Conservation (phyloP, 2,329 filamentous ascomycete genomes). For the Scytalidium lignicola region DNA sequence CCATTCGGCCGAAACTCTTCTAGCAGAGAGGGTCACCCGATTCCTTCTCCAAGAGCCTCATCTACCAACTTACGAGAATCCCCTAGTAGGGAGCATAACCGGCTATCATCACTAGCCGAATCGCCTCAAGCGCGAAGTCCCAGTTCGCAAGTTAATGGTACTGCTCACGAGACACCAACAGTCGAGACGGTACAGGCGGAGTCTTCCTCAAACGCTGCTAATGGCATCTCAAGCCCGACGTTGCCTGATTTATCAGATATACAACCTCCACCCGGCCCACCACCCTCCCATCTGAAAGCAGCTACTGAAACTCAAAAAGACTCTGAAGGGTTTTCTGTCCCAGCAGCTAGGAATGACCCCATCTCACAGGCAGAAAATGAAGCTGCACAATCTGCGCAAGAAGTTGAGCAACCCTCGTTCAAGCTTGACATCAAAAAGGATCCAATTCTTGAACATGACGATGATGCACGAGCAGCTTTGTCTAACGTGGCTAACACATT, state of each 20-base stretch:
- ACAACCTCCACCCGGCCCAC: slow-evolving; percentile 46
- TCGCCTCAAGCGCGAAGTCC: slow-evolving; percentile 36
- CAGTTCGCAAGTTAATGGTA: slow-evolving; percentile 20
- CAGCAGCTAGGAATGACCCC: slow-evolving; percentile 54
- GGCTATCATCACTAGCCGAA: slow-evolving; percentile 54
- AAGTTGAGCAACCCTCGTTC: slow-evolving; percentile 60
- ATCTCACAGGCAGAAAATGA: slow-evolving; percentile 71
- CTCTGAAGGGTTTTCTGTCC: slow-evolving; percentile 72
- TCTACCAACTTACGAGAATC: slow-evolving; percentile 54
- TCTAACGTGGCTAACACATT: slow-evolving; percentile 72
- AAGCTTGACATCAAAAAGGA: slow-evolving; percentile 76
- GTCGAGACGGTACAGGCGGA: slow-evolving; percentile 28
- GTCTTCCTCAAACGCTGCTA: slow-evolving; percentile 35
- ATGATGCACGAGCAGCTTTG: slow-evolving; percentile 67
- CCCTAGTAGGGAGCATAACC: slow-evolving; percentile 30
- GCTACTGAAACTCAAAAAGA: slow-evolving; percentile 49
- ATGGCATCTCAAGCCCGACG: slow-evolving; percentile 37
- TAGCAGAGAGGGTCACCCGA: slow-evolving; percentile 52
- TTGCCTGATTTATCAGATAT: slow-evolving; percentile 44
- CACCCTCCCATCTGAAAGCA: slow-evolving; percentile 27
- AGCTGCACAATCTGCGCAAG: slow-evolving; percentile 33
- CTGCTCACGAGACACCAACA: slow-evolving; percentile 12
- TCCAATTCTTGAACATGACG: slow-evolving; percentile 73
- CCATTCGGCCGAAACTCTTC: slow-evolving; percentile 56
- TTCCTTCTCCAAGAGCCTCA: slow-evolving; percentile 50